Percentiles rank a stretch among this genome's conserved stretches.
Conservation (phyloP, 257 asterid species). For the Plectranthus barbatus region DNA sequence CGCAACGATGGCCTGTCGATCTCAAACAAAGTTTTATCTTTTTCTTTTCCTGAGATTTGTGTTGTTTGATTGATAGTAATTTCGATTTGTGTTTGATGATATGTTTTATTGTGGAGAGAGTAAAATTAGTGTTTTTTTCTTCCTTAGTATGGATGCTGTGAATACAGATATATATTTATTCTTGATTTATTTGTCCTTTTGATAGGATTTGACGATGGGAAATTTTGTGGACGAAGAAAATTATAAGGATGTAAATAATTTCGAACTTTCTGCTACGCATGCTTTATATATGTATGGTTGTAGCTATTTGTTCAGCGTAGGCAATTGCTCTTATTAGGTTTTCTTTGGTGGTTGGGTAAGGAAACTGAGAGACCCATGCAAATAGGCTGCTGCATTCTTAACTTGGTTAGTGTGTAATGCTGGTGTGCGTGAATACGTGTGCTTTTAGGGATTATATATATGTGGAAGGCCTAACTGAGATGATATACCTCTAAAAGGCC, state of each 20-base stretch:
- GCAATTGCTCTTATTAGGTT: conserved; percentile 7
- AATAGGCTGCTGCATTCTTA: background rate
- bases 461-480: background rate
- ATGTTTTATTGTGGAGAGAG: background rate
- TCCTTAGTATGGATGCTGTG: background rate
- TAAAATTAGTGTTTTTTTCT: background rate
- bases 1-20: too few relatives aligned
- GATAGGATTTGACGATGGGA: conserved; percentile 10
- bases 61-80: too few relatives aligned
- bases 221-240: conserved; percentile 9
- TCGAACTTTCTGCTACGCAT: background rate
- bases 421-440: background rate
- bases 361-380: background rate
- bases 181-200: background rate
- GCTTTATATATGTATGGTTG: background rate
- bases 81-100: too few relatives aligned
- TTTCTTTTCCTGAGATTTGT: too few relatives aligned
- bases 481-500: background rate
- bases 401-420: too few relatives aligned
- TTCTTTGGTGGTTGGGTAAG: background rate
- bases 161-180: background rate
- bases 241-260: conserved; percentile 7
- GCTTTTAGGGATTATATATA: background rate
- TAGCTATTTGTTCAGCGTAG: background rate
- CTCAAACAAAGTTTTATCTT: too few relatives aligned